Percentiles rank a stretch among this genome's conserved stretches.
Conservation (phyloP, 768 basidiomycete species). For the Tulasnella sp. region DNA sequence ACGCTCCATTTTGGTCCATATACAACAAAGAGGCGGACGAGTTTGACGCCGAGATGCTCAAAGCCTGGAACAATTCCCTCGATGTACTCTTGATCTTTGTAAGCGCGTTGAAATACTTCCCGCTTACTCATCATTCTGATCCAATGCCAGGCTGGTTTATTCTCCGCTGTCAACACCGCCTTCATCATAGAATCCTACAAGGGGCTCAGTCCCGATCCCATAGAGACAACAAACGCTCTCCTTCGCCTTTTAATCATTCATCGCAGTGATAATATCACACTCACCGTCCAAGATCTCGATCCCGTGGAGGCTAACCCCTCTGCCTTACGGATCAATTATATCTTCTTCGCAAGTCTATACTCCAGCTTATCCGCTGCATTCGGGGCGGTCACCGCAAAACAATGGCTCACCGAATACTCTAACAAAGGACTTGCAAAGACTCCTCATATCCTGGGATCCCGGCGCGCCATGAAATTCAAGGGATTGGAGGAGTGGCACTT, state of each 20-base stretch:
- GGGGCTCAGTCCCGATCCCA: neutral
- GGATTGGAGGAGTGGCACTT: too few species aligned
- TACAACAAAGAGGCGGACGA: too few species aligned
- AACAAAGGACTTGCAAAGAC: too few species aligned
- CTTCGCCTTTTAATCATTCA: neutral
- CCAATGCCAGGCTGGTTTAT: neutral
- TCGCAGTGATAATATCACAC: neutral
- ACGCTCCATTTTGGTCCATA: too few species aligned
- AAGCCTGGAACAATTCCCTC: too few species aligned
- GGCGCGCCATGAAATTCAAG: too few species aligned
- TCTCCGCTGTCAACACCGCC: neutral
- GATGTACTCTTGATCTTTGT: constrained; percentile 1
- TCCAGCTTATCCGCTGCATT: neutral
- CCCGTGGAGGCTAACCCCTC: neutral
- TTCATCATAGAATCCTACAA: neutral
- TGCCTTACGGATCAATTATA: neutral
- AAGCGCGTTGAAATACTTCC: neutral
- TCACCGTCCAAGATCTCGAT: neutral
- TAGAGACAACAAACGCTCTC: neutral
- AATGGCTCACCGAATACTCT: neutral
- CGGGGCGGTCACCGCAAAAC: neutral
- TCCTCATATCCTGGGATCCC: too few species aligned
- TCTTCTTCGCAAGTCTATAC: neutral
- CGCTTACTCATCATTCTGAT: neutral
- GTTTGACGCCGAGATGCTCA: too few species aligned